phyloP scores from a whole-genome alignment of 768 basidiomycete genomes.

The Brasilioporus rufonigricans region DNA sequence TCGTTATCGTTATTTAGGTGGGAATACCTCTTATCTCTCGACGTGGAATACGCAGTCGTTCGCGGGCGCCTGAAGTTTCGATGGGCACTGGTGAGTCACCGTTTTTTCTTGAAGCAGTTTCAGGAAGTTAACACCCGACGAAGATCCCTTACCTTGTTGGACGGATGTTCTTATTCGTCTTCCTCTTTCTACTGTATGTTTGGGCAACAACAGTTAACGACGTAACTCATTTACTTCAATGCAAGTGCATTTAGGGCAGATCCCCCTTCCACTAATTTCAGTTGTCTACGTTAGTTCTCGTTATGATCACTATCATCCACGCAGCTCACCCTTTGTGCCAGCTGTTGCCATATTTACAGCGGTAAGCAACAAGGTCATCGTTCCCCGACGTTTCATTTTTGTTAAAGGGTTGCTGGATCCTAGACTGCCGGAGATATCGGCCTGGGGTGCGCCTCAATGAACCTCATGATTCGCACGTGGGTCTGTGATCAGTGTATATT shows the following conservation, averaged over 20 bases:
- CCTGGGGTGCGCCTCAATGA: conserved; percentile 20
- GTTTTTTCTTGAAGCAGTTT: not conserved
- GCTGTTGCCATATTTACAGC: conserved; percentile 1
- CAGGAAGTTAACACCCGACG: not conserved
- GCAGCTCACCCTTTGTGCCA: conserved; percentile 4
- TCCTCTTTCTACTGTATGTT: conserved; percentile 19
- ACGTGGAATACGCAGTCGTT: conserved; percentile 24
- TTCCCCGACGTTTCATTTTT: not conserved
- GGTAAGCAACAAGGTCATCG: conserved; percentile 9
- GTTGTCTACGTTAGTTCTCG: conserved; percentile 21
- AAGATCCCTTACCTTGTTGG: conserved; percentile 29
- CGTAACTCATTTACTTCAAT: not conserved
- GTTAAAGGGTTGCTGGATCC: not conserved
- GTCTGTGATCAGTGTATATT: not conserved
- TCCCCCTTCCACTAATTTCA: not conserved
- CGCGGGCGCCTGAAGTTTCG: conserved; percentile 21
- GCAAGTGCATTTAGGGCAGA: conserved; percentile 5
- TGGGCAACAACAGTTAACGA: not conserved
- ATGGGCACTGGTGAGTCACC: conserved; percentile 24
- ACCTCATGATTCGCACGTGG: conserved; percentile 31
- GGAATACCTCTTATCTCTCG: conserved; percentile 22
- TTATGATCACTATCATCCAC: not conserved
- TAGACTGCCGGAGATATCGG: conserved; percentile 16
- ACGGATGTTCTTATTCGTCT: conserved; percentile 13
- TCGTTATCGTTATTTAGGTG: conserved; percentile 12